Conservation (phyloP, 129 eudicot genomes). For the Cynara cardunculus region DNA sequence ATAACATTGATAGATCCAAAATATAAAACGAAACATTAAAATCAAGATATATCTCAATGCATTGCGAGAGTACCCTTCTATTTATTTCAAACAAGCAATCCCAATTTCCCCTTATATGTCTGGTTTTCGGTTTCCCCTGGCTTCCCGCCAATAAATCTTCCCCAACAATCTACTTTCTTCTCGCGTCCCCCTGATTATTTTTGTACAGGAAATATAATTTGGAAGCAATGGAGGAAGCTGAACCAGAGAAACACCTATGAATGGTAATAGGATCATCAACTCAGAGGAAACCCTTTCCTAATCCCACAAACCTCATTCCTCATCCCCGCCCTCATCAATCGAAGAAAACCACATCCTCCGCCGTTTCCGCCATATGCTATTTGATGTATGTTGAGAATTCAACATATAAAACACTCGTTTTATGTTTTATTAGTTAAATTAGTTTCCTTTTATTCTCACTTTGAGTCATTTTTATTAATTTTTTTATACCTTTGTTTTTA, state of each 20-base stretch:
- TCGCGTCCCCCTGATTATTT: neutral
- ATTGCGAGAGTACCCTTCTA: no score
- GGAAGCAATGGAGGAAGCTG: conserved; percentile 21
- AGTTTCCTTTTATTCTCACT: no score
- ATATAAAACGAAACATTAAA: no score
- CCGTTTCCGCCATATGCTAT: neutral
- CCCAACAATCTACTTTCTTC: neutral
- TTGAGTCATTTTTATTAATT: no score
- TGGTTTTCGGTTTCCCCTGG: neutral
- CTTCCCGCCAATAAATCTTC: conserved; percentile 19
- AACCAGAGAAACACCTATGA: conserved; percentile 4
- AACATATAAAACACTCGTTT: no score
- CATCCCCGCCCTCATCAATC: conserved; percentile 14
- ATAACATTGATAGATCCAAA: no score
- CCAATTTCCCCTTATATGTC: no score
- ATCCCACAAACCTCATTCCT: conserved; percentile 34
- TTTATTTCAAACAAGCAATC: no score
- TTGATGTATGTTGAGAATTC: no score
- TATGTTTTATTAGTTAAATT: no score
- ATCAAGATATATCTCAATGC: no score
- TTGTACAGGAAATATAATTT: neutral
- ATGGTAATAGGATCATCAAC: neutral
- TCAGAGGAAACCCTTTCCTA: conserved; percentile 34
- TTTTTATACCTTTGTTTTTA: no score
- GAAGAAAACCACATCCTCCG: neutral